Percentiles rank a stretch among this genome's conserved stretches.
These are phyloP conservation scores for Cyathus striatus DNA, from an alignment of 768 basidiomycete genomes.

Conservation along the genomic window DNA sequence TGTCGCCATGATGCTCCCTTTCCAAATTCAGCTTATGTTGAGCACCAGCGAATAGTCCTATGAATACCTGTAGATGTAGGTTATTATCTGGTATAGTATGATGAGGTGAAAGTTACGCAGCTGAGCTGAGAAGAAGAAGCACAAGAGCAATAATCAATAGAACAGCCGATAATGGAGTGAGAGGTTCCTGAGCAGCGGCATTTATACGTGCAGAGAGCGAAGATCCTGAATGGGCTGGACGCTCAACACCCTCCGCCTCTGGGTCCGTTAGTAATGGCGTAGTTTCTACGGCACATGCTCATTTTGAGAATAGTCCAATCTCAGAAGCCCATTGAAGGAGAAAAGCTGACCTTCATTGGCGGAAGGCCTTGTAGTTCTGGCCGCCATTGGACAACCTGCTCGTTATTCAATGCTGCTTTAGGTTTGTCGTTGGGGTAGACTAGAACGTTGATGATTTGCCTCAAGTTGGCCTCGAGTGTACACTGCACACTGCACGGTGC, in stretches of 20 bases:
- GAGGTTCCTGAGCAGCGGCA: slow-evolving; percentile 63
- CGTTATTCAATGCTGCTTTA: too few relatives aligned
- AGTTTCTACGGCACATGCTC: slow-evolving; percentile 38
- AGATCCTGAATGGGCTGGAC: slow-evolving; percentile 12
- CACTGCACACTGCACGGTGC: too few relatives aligned
- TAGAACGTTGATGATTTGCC: too few relatives aligned
- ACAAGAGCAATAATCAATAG: slow-evolving; percentile 72
- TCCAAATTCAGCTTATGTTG: slow-evolving; percentile 68
- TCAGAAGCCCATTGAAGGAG: slow-evolving; percentile 3
- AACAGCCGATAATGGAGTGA: slow-evolving; percentile 80
- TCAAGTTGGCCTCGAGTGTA: too few relatives aligned
- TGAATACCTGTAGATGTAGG: slow-evolving; percentile 51
- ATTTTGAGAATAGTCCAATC: too few relatives aligned
- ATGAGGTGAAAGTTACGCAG: slow-evolving; percentile 15
- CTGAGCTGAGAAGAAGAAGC: slow-evolving; percentile 74
- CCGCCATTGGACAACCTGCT: slow-evolving; percentile 30
- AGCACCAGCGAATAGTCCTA: slow-evolving; percentile 89
- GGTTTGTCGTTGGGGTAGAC: too few relatives aligned
- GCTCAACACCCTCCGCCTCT: slow-evolving; percentile 29
- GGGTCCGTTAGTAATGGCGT: slow-evolving; percentile 58
- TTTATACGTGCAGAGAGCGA: slow-evolving; percentile 45
- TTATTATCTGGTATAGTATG: not conserved
- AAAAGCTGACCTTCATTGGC: slow-evolving; percentile 47
- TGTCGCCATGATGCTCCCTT: slow-evolving; percentile 22
- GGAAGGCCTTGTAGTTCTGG: slow-evolving; percentile 46